phyloP scores from a whole-genome alignment of 2,329 filamentous ascomycete genomes.

The Amesomyces nigricolor region DNA sequence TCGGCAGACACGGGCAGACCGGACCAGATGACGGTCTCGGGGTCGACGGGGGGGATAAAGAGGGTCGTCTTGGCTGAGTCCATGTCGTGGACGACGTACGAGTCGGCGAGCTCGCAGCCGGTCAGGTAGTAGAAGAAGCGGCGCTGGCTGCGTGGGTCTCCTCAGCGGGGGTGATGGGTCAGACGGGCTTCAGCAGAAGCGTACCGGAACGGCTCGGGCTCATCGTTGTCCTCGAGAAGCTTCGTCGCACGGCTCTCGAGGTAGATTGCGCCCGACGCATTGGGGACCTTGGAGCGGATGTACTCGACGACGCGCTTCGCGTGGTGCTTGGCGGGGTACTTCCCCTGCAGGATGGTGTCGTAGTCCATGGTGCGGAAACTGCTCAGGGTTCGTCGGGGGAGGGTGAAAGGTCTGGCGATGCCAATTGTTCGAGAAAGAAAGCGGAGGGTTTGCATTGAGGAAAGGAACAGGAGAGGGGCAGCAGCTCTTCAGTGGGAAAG shows the following conservation, averaged over 20 bases:
- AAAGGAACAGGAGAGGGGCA: not conserved
- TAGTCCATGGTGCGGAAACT: slow-evolving; percentile 30
- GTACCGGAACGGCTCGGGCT: slow-evolving; percentile 72
- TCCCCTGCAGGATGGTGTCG: slow-evolving; percentile 52
- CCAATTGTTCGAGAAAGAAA: not conserved
- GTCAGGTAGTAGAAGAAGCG: slow-evolving; percentile 94
- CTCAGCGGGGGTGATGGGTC: not conserved
- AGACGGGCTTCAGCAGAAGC: not conserved
- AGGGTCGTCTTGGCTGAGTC: slow-evolving; percentile 67
- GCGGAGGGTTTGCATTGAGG: slow-evolving; percentile 5
- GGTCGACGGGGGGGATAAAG: slow-evolving; percentile 83
- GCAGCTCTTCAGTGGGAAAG: not conserved
- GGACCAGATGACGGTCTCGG: slow-evolving; percentile 89
- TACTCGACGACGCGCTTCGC: slow-evolving; percentile 76
- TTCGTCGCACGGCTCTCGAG: slow-evolving; percentile 78
- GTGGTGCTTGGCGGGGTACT: slow-evolving; percentile 82
- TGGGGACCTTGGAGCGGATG: slow-evolving; percentile 61
- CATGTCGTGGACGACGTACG: slow-evolving; percentile 76
- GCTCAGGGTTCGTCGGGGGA: slow-evolving; percentile 2
- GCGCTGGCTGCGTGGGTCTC: slow-evolving; percentile 58
- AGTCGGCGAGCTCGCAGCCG: slow-evolving; percentile 74
- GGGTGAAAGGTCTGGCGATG: not conserved
- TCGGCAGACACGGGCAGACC: slow-evolving; percentile 73
- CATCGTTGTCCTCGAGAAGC: slow-evolving; percentile 85
- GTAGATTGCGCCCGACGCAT: slow-evolving; percentile 70